These are phyloP conservation scores for Talaromyces sp. DNA, from an alignment of 2,329 filamentous ascomycete species.

Conservation along the genomic window DNA sequence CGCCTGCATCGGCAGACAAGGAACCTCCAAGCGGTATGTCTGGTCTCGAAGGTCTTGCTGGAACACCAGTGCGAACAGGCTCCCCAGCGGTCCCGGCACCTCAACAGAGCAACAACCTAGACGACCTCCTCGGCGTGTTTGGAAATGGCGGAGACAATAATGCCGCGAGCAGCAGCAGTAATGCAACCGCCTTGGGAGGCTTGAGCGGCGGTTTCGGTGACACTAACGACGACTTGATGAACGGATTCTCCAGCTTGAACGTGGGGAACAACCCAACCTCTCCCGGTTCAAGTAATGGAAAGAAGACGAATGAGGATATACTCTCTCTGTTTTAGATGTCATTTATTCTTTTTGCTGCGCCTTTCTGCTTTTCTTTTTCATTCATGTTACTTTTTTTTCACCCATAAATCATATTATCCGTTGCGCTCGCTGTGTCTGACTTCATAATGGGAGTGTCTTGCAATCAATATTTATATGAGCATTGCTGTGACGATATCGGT, in stretches of 20 bases:
- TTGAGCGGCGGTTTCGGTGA: constrained; percentile 23
- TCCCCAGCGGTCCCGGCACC: constrained; percentile 31
- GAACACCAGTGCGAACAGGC: constrained; percentile 47
- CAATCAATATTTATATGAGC: background rate
- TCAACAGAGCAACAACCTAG: constrained; percentile 57
- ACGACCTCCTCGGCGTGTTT: constrained; percentile 73
- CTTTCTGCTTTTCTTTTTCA: background rate
- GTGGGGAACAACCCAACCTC: constrained; percentile 43
- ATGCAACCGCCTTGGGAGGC: constrained; percentile 22
- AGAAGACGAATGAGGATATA: constrained; percentile 50
- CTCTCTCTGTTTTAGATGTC: constrained; percentile 11
- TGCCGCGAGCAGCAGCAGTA: constrained; percentile 14
- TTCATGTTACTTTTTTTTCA: constrained; percentile 4
- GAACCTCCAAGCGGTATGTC: constrained; percentile 59
- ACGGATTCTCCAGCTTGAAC: constrained; percentile 78
- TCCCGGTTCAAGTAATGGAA: constrained; percentile 17
- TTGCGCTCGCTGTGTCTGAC: background rate
- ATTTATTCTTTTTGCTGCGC: background rate
- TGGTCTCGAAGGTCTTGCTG: constrained; percentile 52
- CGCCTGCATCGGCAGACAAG: constrained; percentile 76
- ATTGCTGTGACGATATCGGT: background rate
- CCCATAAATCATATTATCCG: background rate
- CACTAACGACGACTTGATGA: constrained; percentile 55
- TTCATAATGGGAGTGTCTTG: background rate
- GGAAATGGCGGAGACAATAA: constrained; percentile 41